Conservation (phyloP, 2,329 filamentous ascomycete genomes). For the Grosmannia clavigera region DNA sequence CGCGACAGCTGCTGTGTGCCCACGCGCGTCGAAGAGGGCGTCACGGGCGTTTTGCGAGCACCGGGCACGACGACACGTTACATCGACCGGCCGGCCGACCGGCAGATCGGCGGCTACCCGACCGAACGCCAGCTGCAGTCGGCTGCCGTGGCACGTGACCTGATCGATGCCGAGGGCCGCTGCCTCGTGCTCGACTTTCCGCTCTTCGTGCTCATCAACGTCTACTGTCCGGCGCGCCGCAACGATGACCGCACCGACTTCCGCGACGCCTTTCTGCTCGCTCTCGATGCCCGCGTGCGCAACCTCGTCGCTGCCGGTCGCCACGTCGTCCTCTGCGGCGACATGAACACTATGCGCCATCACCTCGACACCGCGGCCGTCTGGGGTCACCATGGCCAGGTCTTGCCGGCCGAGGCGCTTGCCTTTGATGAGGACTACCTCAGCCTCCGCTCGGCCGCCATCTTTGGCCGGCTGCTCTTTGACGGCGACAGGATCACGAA, state of each 20-base stretch:
- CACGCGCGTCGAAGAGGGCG: constrained; percentile 85
- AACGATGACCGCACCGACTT: constrained; percentile 75
- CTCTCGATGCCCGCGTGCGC: constrained; percentile 70
- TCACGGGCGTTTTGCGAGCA: constrained; percentile 66
- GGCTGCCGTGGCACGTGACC: constrained; percentile 49
- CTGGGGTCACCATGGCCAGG: constrained; percentile 33
- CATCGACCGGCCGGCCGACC: constrained; percentile 57
- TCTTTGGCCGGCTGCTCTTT: constrained; percentile 78
- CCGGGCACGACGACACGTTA: constrained; percentile 61
- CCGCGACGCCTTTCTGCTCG: constrained; percentile 64
- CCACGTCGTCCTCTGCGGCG: constrained; percentile 72
- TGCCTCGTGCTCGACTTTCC: constrained; percentile 89
- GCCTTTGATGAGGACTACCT: constrained; percentile 57
- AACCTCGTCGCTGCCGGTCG: constrained; percentile 75
- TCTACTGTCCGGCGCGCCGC: constrained; percentile 83
- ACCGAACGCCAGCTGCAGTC: constrained; percentile 47
- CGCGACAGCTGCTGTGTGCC: constrained; percentile 76
- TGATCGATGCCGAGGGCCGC: constrained; percentile 80
- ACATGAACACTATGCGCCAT: constrained; percentile 66
- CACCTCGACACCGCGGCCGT: constrained; percentile 67
- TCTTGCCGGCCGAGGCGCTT: constrained; percentile 55
- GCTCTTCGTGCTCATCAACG: constrained; percentile 83
- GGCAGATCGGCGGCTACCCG: constrained; percentile 85
- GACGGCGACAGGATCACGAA: constrained; percentile 37
- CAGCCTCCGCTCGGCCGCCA: constrained; percentile 54